Base-by-base conservation (phyloP, 345 rosid genomes). In the Mallotus nudiflorus region DNA sequence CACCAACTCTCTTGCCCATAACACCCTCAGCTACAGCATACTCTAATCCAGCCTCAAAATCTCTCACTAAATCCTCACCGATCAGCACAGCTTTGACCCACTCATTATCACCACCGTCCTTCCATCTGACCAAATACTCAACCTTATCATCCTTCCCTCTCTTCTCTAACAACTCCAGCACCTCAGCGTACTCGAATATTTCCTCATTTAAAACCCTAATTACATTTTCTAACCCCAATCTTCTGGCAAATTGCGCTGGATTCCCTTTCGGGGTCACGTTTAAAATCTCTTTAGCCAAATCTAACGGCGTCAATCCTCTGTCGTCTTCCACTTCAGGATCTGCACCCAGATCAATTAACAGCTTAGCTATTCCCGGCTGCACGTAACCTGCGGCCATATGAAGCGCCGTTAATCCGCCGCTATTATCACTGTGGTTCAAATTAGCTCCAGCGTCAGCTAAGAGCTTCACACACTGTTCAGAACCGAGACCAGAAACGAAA, bases 331-430 rank as follows among this genome's bases (percentile, higher is more conserved):
- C 81, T 64, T 91, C 98, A 1, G 81, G 58, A 22, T 94, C 95
- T 1, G 97, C 96, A 0, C 93, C 97, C 0, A 88, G 78, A 73
- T 86, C 97, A 42, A 81, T 45, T 27, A 94, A 58, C 51, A 82
- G 69, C 74, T 83, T 87, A 29, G 75, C 96, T 10, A 79, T 90
- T 0, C 79, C 96, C 8, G 96, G 96, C 67, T 72, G 84, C 22
- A 90, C 88, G 63, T 94, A 91, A 19, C 97, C 98, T 0, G 98
- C 91, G 15, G 95, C 97, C 96, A 94, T 87, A 72, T 94, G 98
- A 4, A 91, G 86, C 15, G 98, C 93, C 39, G 96, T 87, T 29
- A 94, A 61, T 13, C 97, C 95, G 14, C 97, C 96, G 8, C 84
- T 72, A 14, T 66, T 84, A 62, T 94, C 98, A 4, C 86, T 74